Conservation (phyloP, 345 rosid species). For the Euphorbia lathyris region DNA sequence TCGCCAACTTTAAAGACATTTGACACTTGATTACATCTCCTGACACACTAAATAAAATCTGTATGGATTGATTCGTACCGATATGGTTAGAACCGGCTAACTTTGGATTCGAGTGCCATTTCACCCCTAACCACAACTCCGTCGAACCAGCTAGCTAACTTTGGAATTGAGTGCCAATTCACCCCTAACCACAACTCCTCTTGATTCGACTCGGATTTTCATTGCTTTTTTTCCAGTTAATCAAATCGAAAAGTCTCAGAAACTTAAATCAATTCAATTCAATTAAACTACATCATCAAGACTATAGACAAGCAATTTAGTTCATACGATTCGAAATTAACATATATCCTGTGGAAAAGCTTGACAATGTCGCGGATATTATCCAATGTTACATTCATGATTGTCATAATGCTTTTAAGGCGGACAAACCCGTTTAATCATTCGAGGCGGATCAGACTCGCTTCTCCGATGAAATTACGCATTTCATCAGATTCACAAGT, state of each 20-base stretch:
- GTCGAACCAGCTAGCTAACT: too few relatives aligned
- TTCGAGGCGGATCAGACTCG: constrained; percentile 19
- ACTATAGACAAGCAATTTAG: not conserved
- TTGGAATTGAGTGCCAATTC: too few relatives aligned
- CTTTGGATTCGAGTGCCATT: too few relatives aligned
- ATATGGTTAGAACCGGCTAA: too few relatives aligned
- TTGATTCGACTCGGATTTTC: too few relatives aligned
- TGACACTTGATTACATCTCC: too few relatives aligned
- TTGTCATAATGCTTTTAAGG: constrained; percentile 17
- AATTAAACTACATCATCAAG: not conserved
- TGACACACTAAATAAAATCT: too few relatives aligned
- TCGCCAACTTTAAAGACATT: too few relatives aligned
- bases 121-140: too few relatives aligned
- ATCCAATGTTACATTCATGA: constrained; percentile 2
- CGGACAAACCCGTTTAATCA: constrained; percentile 17
- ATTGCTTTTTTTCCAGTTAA: not conserved
- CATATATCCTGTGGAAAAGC: not conserved
- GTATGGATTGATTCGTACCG: too few relatives aligned
- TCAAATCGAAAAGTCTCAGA: not conserved
- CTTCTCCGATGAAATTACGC: constrained; percentile 4
- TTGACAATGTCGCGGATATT: constrained; percentile 7
- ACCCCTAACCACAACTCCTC: too few relatives aligned
- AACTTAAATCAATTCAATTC: not conserved
- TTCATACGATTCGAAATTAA: not conserved
- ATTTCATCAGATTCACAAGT: constrained; percentile 17